Percentiles rank a stretch among this genome's conserved stretches.
Conservation (phyloP, 176 grass and related monocot species). For the Triticum urartu region DNA sequence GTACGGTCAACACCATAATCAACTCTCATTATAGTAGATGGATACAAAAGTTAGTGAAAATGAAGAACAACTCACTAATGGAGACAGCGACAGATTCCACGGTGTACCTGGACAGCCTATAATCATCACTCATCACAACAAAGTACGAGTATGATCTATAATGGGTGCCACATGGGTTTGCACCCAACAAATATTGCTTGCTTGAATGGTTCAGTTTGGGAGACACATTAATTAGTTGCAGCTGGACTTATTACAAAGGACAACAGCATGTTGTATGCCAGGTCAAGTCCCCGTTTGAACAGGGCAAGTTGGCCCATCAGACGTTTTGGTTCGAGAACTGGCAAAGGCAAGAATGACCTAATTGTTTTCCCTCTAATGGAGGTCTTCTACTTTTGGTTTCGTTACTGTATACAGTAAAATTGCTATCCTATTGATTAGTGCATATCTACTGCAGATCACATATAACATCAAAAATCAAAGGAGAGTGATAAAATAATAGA, state of each 20-base stretch:
- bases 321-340: background rate
- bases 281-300: background rate
- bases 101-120: background rate
- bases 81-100: background rate
- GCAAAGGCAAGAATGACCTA: background rate
- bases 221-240: background rate
- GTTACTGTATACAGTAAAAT: background rate
- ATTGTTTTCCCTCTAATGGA: background rate
- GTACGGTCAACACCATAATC: background rate
- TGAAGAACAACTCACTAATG: background rate
- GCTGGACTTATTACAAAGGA: background rate
- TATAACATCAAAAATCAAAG: background rate
- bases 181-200: slow-evolving; percentile 2
- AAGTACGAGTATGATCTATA: background rate
- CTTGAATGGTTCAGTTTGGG: slow-evolving; percentile 1
- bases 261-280: background rate
- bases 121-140: background rate
- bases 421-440: background rate
- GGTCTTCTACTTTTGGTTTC: background rate
- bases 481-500: background rate
- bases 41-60: background rate
- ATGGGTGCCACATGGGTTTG: slow-evolving; percentile 2
- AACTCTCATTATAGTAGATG: background rate
- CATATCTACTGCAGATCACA: background rate
- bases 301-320: background rate